These are phyloP conservation scores for Magnolia officinalis DNA, from an alignment of 164 flowering plant species.

Conservation along the genomic window DNA sequence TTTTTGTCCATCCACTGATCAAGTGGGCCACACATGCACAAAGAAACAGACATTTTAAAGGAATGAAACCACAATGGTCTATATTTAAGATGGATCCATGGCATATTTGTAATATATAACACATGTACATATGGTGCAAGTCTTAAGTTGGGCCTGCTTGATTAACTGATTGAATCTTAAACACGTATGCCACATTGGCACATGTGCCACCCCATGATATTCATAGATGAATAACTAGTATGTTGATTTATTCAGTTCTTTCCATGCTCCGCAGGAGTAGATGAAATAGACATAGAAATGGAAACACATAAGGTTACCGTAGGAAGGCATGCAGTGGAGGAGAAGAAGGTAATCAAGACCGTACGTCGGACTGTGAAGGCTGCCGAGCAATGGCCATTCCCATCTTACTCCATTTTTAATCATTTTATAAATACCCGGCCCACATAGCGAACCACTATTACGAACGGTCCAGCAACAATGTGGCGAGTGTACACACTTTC, in stretches of 20 bases:
- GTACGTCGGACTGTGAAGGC: conserved; percentile 63
- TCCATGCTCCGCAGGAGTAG: conserved; percentile 41
- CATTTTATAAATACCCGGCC: conserved; percentile 71
- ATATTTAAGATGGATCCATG: too few relatives aligned
- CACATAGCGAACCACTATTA: conserved; percentile 62
- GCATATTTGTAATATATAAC: too few relatives aligned
- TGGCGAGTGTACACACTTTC: conserved; percentile 49
- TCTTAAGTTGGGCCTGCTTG: too few relatives aligned
- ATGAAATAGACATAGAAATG: conserved; percentile 72
- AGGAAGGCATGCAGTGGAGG: conserved; percentile 52
- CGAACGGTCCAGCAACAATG: conserved; percentile 32
- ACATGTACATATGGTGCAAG: too few relatives aligned
- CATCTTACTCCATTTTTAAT: conserved; percentile 57
- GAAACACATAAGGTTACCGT: conserved; percentile 67
- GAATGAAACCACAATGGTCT: too few relatives aligned
- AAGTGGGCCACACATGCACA: too few relatives aligned
- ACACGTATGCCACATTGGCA: too few relatives aligned
- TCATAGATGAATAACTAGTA: too few relatives aligned
- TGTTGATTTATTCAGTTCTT: background rate
- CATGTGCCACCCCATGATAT: too few relatives aligned
- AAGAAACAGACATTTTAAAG: too few relatives aligned
- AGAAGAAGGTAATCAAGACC: conserved; percentile 67
- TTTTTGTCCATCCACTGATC: too few relatives aligned
- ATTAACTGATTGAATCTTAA: too few relatives aligned
- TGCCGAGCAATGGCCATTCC: conserved; percentile 82